A percentile compares a stretch with the other conserved stretches of the same genome.
Evolutionary conservation across 495 filamentous ascomycete species (phyloP).

Genomic region (Xylaria flabelliformis): DNA sequence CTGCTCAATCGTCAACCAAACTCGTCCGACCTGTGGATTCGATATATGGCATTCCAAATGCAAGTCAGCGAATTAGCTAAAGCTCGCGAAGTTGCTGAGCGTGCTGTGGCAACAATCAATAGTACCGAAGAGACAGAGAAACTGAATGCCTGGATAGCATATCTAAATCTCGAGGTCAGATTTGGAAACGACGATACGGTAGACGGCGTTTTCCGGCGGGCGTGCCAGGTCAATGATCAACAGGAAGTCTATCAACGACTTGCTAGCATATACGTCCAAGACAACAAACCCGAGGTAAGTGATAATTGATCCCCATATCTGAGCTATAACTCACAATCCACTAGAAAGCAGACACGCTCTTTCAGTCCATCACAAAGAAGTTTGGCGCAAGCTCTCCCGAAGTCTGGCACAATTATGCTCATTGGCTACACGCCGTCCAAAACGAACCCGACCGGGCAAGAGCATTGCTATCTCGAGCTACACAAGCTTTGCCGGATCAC

Average conservation of each 20-base stretch:
- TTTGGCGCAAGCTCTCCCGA: constrained; percentile 77
- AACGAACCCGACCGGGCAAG: constrained; percentile 75
- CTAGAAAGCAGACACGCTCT: constrained; percentile 89
- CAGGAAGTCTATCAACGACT: constrained; percentile 89
- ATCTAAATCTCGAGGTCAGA: constrained; percentile 90
- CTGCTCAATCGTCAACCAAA: constrained; percentile 90
- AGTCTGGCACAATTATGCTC: constrained; percentile 94
- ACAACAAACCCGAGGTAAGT: constrained; percentile 74
- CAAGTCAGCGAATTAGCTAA: constrained; percentile 85
- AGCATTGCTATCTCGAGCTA: constrained; percentile 80
- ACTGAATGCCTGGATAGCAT: constrained; percentile 91
- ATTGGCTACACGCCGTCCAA: constrained; percentile 79
- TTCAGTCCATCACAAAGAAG: constrained; percentile 83
- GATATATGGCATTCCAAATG: constrained; percentile 97
- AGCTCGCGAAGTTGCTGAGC: constrained; percentile 85
- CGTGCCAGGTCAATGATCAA: constrained; percentile 91
- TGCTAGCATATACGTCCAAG: constrained; percentile 92
- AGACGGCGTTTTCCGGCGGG: constrained; percentile 87
- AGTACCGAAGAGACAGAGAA: constrained; percentile 88
- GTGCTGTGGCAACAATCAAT: constrained; percentile 86
- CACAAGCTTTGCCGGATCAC: constrained; percentile 74
- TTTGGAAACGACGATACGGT: constrained; percentile 87
- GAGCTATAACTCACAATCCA: constrained; percentile 32
- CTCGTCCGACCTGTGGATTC: constrained; percentile 86
- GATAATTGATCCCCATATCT: constrained; percentile 2